Evolutionary conservation across 2,329 filamentous ascomycete genomes (phyloP).

Genomic region (Ambrosiella beaveri): DNA sequence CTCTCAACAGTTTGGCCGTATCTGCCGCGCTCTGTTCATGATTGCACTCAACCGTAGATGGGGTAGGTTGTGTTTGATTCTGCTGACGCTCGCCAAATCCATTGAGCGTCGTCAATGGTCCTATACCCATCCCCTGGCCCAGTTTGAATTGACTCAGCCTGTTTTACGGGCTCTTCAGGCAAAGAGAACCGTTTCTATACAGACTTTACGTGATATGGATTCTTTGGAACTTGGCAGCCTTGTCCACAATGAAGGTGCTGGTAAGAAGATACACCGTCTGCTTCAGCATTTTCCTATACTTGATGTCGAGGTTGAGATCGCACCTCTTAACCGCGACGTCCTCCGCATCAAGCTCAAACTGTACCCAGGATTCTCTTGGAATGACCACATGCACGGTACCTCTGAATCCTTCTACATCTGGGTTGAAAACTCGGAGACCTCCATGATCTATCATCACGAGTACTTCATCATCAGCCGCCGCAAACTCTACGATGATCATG

Average conservation of each 20-base stretch:
- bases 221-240: constrained; percentile 73
- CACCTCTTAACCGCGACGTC: constrained; percentile 85
- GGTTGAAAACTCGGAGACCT: constrained; percentile 96
- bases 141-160: constrained; percentile 77
- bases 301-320: constrained; percentile 82
- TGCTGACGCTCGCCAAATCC: constrained; percentile 85
- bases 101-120: constrained; percentile 95
- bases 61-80: constrained; percentile 85
- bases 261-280: constrained; percentile 61
- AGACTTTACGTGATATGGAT: constrained; percentile 84
- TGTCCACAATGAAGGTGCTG: constrained; percentile 81
- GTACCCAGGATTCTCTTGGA: constrained; percentile 84
- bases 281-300: constrained; percentile 86
- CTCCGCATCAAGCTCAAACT: constrained; percentile 76
- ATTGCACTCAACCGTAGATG: constrained; percentile 87
- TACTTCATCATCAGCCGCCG: constrained; percentile 83
- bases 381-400: constrained; percentile 79
- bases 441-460: constrained; percentile 94
- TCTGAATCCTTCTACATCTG: constrained; percentile 97
- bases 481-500: constrained; percentile 90
- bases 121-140: constrained; percentile 83
- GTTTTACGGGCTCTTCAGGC: constrained; percentile 71
- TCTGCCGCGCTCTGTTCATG: constrained; percentile 91
- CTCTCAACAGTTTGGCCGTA: constrained; percentile 85
- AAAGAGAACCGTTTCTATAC: constrained; percentile 61